A percentile compares a stretch with the other conserved stretches of the same genome.
phyloP scores from a whole-genome alignment of 1,139 yeast species.

The Suhomyces atakaporum region DNA sequence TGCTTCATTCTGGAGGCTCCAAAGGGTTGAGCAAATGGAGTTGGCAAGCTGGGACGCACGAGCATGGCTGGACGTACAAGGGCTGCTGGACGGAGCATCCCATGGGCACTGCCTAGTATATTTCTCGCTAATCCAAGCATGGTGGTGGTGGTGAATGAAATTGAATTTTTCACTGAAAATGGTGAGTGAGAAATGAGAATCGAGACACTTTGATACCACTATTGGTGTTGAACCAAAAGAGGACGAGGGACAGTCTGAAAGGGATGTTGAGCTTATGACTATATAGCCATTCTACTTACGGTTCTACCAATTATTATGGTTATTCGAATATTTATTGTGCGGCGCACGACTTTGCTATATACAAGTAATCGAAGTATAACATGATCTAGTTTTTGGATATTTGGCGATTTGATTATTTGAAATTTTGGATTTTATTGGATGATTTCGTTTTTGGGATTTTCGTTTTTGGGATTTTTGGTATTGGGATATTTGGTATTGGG shows the following conservation, averaged over 20 bases:
- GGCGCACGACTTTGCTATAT: background rate
- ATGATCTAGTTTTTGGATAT: too few species aligned
- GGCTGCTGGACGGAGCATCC: slow-evolving; percentile 9
- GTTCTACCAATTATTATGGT: background rate
- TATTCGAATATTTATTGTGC: background rate
- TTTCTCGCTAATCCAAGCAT: slow-evolving; percentile 13
- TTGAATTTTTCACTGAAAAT: slow-evolving; percentile 5
- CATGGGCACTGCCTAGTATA: slow-evolving; percentile 8
- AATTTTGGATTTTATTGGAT: background rate
- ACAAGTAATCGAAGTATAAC: background rate
- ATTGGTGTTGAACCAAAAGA: too few species aligned
- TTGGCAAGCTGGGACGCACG: slow-evolving; percentile 1
- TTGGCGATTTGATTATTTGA: too few species aligned
- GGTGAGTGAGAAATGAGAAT: too few species aligned
- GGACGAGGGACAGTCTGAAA: too few species aligned
- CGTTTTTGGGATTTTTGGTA: too few species aligned
- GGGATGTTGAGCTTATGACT: too few species aligned
- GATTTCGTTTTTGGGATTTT: too few species aligned
- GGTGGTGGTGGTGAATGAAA: slow-evolving; percentile 3
- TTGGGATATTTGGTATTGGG: too few species aligned
- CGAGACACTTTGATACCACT: too few species aligned
- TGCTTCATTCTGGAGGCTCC: slow-evolving; percentile 68
- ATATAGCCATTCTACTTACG: too few species aligned
- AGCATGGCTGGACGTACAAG: slow-evolving; percentile 2
- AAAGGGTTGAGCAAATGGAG: too few species aligned